Conservation (phyloP, 2,329 filamentous ascomycete genomes). For the Claviceps sorghi region DNA sequence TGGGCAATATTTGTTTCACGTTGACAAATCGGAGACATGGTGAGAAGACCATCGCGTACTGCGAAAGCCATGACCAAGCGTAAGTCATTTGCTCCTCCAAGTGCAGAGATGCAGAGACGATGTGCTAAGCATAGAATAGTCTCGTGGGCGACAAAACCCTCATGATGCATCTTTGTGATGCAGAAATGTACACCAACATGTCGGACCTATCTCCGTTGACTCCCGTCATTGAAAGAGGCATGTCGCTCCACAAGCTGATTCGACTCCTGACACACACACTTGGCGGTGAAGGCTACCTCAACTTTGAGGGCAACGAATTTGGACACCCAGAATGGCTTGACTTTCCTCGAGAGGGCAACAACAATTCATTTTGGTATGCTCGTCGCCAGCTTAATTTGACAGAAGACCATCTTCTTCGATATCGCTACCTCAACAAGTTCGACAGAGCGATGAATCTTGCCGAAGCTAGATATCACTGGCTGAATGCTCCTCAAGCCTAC, state of each 20-base stretch:
- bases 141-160: constrained; percentile 93
- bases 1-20: constrained; percentile 70
- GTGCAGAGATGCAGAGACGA: too few relatives aligned
- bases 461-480: constrained; percentile 84
- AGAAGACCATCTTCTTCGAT: constrained; percentile 72
- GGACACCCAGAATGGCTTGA: constrained; percentile 98
- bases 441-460: constrained; percentile 80
- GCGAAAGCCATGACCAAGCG: constrained; percentile 96
- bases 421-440: constrained; percentile 85
- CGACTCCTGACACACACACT: constrained; percentile 80
- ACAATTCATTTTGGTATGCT: constrained; percentile 89
- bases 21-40: constrained; percentile 86
- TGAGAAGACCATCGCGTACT: constrained; percentile 97
- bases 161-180: constrained; percentile 97
- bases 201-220: constrained; percentile 73
- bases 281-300: constrained; percentile 92
- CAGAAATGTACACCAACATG: constrained; percentile 97
- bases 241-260: constrained; percentile 95
- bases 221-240: constrained; percentile 73
- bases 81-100: constrained; percentile 32
- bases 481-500: constrained; percentile 73
- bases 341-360: constrained; percentile 85
- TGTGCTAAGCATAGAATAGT: constrained; percentile 28
- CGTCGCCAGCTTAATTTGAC: constrained; percentile 86
- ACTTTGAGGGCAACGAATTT: constrained; percentile 98